phyloP scores from a whole-genome alignment of 1,284 basidiomycete genomes.

The Cryptococcus sp. region DNA sequence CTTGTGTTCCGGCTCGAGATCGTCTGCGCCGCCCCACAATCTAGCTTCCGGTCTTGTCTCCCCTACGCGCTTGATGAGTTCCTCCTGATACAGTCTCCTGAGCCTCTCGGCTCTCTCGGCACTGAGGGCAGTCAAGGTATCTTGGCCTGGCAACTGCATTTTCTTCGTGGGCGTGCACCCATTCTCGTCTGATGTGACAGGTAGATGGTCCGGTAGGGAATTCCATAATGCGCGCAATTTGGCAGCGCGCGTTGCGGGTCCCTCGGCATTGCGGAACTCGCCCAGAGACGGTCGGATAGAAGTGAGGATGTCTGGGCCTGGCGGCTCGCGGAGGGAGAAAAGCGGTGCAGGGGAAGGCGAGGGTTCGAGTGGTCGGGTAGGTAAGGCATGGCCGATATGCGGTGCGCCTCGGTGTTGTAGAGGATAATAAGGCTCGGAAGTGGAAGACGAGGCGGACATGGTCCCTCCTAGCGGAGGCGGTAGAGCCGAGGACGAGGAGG shows the following conservation, averaged over 20 bases:
- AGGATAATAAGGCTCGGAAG: conserved; percentile 15
- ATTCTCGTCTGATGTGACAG: conserved; percentile 25
- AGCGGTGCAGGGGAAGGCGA: conserved; percentile 6
- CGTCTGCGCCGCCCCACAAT: conserved; percentile 57
- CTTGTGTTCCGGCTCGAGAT: conserved; percentile 48
- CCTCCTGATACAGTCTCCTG: conserved; percentile 72
- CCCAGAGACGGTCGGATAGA: conserved; percentile 36
- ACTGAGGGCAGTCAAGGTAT: conserved; percentile 57
- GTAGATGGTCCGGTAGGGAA: conserved; percentile 42
- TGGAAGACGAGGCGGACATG: conserved; percentile 7
- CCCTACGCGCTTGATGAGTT: conserved; percentile 65
- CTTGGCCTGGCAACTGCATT: conserved; percentile 51
- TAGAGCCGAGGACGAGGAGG: conserved; percentile 10
- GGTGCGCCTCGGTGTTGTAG: conserved; percentile 11
- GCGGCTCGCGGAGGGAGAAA: conserved; percentile 35
- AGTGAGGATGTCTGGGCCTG: conserved; percentile 34
- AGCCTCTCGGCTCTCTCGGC: conserved; percentile 69
- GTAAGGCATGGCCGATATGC: conserved; percentile 9
- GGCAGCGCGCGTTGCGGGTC: conserved; percentile 38
- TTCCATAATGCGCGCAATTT: conserved; percentile 52
- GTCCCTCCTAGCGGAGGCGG: conserved; percentile 4
- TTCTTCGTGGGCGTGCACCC: conserved; percentile 39
- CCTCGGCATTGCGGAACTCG: conserved; percentile 50
- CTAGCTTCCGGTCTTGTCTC: conserved; percentile 46
- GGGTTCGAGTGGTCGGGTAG: conserved; percentile 14